Base-by-base conservation (phyloP, 441 rosid species). In the Arabidopsis hybrid region DNA sequence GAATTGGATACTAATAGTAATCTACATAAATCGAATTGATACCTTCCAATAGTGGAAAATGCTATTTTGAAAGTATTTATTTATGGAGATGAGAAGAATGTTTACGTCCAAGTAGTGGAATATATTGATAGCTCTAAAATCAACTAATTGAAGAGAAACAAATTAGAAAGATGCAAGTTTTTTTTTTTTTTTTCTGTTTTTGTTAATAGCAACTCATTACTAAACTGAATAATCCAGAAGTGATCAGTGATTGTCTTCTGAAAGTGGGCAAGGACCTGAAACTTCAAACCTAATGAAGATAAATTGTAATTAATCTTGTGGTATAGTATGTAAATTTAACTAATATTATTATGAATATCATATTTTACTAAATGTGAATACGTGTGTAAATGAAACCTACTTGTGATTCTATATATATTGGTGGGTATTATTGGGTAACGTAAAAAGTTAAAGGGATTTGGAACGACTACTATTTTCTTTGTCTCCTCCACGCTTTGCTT, bases 371-470 rank as follows among this genome's bases (percentile, higher is more conserved):
- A 72, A 55, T 18, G 60, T 14, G 68, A 59, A 38, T 60, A 58
- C 31, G 29, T 74, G 56, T 8, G 38, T 35, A 38, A 64, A 60
- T 18, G 42, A 18, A 60, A 43, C 57, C 14, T 52, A 67, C 58
- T 26, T 21, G 43, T 68, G 31, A 60, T 36, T 31, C 2, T 40
- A 31, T 12, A 32, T 72, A 60, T 60, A 49, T 35, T 59, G 60
- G 53, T 50, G 35, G 52, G 21, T 35, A 21, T 11, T 35, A 16
- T 60, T 45, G 73, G 29, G 76, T 74, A 72, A 75, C 78, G 76
- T 74, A 63, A 45, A 73, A 74, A 61, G 38, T 56, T 7, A 57
- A 61, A 31, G 70, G 39, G 82, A 72, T 78, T 83, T 83, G 84
- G 65, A 72, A 52, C 35, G 49, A 72, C 64, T 39, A 43, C 7